These are phyloP conservation scores for Fragosphaeria purpurea DNA, from an alignment of 2,329 filamentous ascomycete species.

Conservation along the genomic window DNA sequence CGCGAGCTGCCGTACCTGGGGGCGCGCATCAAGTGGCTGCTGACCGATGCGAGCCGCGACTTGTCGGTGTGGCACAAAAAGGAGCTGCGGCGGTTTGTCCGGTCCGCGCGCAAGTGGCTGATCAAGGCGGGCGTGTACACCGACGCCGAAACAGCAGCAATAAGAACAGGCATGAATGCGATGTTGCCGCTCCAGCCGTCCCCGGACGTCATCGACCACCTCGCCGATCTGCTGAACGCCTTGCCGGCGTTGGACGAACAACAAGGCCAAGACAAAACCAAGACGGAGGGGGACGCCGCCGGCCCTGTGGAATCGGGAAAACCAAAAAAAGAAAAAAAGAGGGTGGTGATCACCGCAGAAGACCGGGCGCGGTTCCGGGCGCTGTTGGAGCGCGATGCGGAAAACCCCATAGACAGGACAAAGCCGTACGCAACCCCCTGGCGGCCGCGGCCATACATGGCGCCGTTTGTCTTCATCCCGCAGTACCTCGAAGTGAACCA, in stretches of 20 bases:
- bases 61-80: slow-evolving; percentile 65
- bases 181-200: slow-evolving; percentile 28
- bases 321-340: not conserved
- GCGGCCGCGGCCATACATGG: slow-evolving; percentile 78
- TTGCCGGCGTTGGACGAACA: slow-evolving; percentile 9
- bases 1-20: slow-evolving; percentile 28
- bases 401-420: slow-evolving; percentile 64
- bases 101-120: slow-evolving; percentile 53
- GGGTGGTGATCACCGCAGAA: slow-evolving; percentile 29
- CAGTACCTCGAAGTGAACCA: slow-evolving; percentile 96
- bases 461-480: slow-evolving; percentile 88
- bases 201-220: slow-evolving; percentile 40
- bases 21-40: slow-evolving; percentile 27
- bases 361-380: slow-evolving; percentile 44
- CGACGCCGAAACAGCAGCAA: not conserved
- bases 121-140: slow-evolving; percentile 33
- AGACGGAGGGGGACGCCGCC: not conserved
- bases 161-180: not conserved
- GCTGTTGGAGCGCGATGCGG: slow-evolving; percentile 52
- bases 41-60: slow-evolving; percentile 17
- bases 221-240: slow-evolving; percentile 36
- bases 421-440: slow-evolving; percentile 92
- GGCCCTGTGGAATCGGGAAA: not conserved
- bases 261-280: slow-evolving; percentile 5
- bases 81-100: slow-evolving; percentile 62